Conservation (phyloP, 1,139 yeast species). For the Pichia sp. region DNA sequence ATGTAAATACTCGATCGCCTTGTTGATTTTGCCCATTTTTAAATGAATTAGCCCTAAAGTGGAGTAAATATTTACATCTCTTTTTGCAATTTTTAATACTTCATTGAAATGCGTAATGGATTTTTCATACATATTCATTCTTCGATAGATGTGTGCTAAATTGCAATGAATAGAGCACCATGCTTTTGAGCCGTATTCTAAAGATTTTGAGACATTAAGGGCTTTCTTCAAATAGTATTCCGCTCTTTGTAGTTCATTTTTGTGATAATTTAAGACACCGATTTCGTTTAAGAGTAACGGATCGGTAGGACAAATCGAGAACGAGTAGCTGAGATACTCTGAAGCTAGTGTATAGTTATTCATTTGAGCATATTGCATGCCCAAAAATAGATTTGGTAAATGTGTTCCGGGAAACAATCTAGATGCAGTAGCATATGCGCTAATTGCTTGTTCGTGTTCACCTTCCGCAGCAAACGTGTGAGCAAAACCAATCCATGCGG, state of each 20-base stretch:
- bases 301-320: constrained; percentile 72
- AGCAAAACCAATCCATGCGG: constrained; percentile 98
- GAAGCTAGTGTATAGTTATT: constrained; percentile 76
- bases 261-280: constrained; percentile 84
- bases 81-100: constrained; percentile 61
- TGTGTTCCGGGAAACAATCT: constrained; percentile 92
- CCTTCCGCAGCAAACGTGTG: constrained; percentile 97
- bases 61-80: constrained; percentile 68
- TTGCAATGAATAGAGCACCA: constrained; percentile 86
- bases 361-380: constrained; percentile 93
- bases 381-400: constrained; percentile 80
- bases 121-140: constrained; percentile 51
- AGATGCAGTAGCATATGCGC: constrained; percentile 96
- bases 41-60: constrained; percentile 81
- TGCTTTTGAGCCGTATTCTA: constrained; percentile 74
- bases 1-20: constrained; percentile 73
- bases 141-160: constrained; percentile 83
- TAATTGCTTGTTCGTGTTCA: constrained; percentile 96
- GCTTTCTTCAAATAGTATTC: constrained; percentile 70
- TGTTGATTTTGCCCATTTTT: constrained; percentile 52
- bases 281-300: constrained; percentile 85
- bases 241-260: constrained; percentile 58
- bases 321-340: constrained; percentile 73
- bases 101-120: constrained; percentile 72
- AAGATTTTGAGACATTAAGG: constrained; percentile 54